Conservation (phyloP, 108 stramenopile species). For the Skeletonema menzelii region DNA sequence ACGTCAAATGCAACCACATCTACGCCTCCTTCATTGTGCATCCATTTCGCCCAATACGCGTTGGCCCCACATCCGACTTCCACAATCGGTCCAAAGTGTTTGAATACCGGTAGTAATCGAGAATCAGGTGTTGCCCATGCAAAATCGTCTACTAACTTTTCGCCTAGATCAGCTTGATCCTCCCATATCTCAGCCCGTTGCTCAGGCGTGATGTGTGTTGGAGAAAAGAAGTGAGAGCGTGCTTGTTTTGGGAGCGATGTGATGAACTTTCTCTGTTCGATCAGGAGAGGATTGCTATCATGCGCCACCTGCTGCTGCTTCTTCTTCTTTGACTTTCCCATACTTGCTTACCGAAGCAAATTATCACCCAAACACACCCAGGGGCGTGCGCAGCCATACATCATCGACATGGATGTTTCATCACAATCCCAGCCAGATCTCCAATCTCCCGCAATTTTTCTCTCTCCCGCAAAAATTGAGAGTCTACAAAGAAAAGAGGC, state of each 20-base stretch:
- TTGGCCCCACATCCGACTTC: conserved; percentile 88
- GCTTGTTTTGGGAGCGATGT: conserved; percentile 44
- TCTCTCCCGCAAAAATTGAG: not conserved
- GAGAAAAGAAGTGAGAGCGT: conserved; percentile 65
- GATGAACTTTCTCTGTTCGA: conserved; percentile 51
- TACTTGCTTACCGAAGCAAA: not conserved
- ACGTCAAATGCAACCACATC: conserved; percentile 80
- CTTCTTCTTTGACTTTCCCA: conserved; percentile 21
- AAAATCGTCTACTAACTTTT: conserved; percentile 68
- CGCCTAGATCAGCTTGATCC: conserved; percentile 80
- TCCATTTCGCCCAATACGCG: conserved; percentile 77
- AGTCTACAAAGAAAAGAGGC: too few species aligned
- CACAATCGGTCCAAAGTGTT: conserved; percentile 72
- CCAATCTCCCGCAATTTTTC: not conserved
- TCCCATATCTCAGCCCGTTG: conserved; percentile 81
- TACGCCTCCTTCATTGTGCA: conserved; percentile 56
- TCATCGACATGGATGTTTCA: too few species aligned
- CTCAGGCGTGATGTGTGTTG: conserved; percentile 40
- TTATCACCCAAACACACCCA: too few species aligned
- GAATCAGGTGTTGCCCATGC: conserved; percentile 83
- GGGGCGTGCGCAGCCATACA: too few species aligned
- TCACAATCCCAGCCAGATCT: too few species aligned
- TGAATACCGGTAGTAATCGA: conserved; percentile 56
- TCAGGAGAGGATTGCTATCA: conserved; percentile 56
- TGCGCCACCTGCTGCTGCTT: not conserved